phyloP scores from a whole-genome alignment of 257 asterid genomes.

The Asclepias syriaca region DNA sequence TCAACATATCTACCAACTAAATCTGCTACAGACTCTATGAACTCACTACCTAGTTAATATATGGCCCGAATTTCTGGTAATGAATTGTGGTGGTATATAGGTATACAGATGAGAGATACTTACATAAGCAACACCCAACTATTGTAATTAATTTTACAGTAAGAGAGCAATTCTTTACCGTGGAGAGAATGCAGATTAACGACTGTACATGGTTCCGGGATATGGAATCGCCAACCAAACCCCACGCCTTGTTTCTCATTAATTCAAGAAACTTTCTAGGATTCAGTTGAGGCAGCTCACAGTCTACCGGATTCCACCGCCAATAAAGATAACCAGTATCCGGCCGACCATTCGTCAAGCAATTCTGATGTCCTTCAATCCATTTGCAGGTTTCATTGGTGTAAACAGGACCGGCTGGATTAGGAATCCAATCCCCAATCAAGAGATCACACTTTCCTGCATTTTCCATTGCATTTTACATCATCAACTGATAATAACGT shows the following conservation, averaged over 20 bases:
- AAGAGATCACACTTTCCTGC: slow-evolving; percentile 51
- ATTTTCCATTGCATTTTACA: slow-evolving; percentile 19
- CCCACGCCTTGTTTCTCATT: slow-evolving; percentile 68
- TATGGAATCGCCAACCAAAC: slow-evolving; percentile 76
- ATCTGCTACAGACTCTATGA: neutral
- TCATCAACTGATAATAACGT: neutral
- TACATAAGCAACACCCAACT: neutral
- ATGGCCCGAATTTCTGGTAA: neutral
- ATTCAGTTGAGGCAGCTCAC: slow-evolving; percentile 47
- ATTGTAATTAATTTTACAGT: neutral
- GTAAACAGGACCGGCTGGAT: slow-evolving; percentile 56
- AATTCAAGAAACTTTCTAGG: slow-evolving; percentile 52
- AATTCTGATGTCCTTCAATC: slow-evolving; percentile 65
- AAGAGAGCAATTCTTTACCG: slow-evolving; percentile 30
- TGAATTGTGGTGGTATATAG: neutral
- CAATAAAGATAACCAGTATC: slow-evolving; percentile 69
- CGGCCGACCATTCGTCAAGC: slow-evolving; percentile 67
- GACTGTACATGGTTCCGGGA: slow-evolving; percentile 78
- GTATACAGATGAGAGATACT: neutral
- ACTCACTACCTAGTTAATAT: neutral
- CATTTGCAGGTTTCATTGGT: slow-evolving; percentile 56
- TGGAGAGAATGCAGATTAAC: slow-evolving; percentile 62
- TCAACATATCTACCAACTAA: neutral
- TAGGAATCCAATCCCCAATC: slow-evolving; percentile 67
- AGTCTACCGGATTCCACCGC: slow-evolving; percentile 72